Conservation (phyloP, 2,329 filamentous ascomycete genomes). For the Alternaria consortialis region DNA sequence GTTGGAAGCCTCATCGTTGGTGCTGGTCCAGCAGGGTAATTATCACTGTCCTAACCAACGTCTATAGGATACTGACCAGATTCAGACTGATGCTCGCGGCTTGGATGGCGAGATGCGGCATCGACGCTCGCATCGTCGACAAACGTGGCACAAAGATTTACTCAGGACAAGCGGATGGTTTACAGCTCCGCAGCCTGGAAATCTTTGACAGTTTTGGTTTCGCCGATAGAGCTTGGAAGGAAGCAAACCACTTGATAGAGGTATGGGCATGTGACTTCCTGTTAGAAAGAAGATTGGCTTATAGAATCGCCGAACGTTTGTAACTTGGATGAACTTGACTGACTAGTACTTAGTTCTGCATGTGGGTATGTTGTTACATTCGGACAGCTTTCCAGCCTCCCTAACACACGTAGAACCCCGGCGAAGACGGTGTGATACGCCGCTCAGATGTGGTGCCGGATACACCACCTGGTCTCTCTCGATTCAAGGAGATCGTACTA, state of each 20-base stretch:
- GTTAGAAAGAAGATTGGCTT: conserved; percentile 26
- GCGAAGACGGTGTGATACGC: conserved; percentile 64
- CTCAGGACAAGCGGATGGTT: conserved; percentile 53
- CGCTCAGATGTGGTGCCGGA: conserved; percentile 70
- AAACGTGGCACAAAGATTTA: conserved; percentile 54
- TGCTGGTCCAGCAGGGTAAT: conserved; percentile 46
- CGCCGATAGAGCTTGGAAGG: conserved; percentile 69
- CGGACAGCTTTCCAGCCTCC: neutral
- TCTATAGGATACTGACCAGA: neutral
- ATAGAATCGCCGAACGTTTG: no score
- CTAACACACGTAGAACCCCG: conserved; percentile 63
- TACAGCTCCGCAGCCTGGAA: conserved; percentile 55
- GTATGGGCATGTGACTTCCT: conserved; percentile 61
- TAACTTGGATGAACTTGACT: conserved; percentile 3
- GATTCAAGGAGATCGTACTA: conserved; percentile 72
- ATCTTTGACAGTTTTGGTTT: conserved; percentile 71
- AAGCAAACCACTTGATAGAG: conserved; percentile 74
- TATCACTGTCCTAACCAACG: neutral
- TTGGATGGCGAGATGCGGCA: conserved; percentile 53
- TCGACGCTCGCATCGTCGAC: conserved; percentile 54
- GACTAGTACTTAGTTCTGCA: conserved; percentile 42
- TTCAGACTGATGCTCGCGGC: conserved; percentile 51
- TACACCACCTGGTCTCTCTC: conserved; percentile 67
- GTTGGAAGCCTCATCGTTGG: conserved; percentile 48
- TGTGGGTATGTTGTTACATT: conserved; percentile 44